Percentiles rank a stretch among this genome's conserved stretches.
These are phyloP conservation scores for Breynia disticha DNA, from an alignment of 441 rosid species.

Conservation along the genomic window DNA sequence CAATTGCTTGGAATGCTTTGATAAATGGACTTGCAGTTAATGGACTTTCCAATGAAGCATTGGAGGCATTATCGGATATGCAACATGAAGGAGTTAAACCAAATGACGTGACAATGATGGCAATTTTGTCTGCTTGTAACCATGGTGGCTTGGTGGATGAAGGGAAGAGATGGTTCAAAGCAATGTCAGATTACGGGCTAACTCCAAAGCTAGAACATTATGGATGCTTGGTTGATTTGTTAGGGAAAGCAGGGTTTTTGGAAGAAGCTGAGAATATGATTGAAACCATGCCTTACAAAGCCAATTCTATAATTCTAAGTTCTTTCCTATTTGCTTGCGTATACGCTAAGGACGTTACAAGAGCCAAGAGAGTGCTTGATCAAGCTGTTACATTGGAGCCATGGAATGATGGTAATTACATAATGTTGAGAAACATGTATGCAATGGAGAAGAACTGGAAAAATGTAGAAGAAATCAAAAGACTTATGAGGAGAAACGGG, in stretches of 20 bases:
- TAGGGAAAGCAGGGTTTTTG: slow-evolving; percentile 64
- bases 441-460: slow-evolving; percentile 53
- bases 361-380: slow-evolving; percentile 43
- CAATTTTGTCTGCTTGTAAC: slow-evolving; percentile 62
- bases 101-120: slow-evolving; percentile 57
- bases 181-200: slow-evolving; percentile 40
- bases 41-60: slow-evolving; percentile 41
- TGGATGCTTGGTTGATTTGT: slow-evolving; percentile 66
- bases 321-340: slow-evolving; percentile 59
- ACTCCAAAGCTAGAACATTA: slow-evolving; percentile 58
- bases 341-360: slow-evolving; percentile 34
- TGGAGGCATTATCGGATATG: slow-evolving; percentile 49
- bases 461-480: slow-evolving; percentile 41
- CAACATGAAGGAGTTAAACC: slow-evolving; percentile 38
- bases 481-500: slow-evolving; percentile 48
- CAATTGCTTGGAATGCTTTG: slow-evolving; percentile 58
- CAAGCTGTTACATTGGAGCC: slow-evolving; percentile 49
- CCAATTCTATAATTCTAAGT: slow-evolving; percentile 68
- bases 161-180: slow-evolving; percentile 39
- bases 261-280: slow-evolving; percentile 44
- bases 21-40: slow-evolving; percentile 63
- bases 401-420: slow-evolving; percentile 59
- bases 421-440: slow-evolving; percentile 46
- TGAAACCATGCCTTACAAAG: slow-evolving; percentile 53
- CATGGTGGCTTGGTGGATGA: slow-evolving; percentile 56